Conservation (phyloP, 1,284 basidiomycete species). For the Cystobasidium slooffiae region DNA sequence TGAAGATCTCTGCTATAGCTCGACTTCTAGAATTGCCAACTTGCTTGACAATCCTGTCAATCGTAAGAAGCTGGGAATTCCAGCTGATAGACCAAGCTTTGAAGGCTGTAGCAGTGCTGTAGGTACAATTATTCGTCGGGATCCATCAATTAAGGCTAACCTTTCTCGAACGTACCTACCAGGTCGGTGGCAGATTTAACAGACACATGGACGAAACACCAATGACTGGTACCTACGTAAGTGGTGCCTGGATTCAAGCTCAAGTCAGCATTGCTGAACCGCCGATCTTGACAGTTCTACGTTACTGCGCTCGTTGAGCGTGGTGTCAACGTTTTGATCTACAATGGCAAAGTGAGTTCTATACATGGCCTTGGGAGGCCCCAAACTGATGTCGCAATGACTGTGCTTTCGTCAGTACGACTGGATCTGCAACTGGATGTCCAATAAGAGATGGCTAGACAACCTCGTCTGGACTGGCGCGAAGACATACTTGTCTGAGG, state of each 20-base stretch:
- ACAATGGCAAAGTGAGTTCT: conserved; percentile 62
- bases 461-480: conserved; percentile 48
- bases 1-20: conserved; percentile 48
- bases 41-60: conserved; percentile 48
- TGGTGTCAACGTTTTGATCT: conserved; percentile 71
- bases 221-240: conserved; percentile 18
- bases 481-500: conserved; percentile 11
- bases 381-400: neutral
- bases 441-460: conserved; percentile 47
- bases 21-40: conserved; percentile 41
- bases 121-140: neutral
- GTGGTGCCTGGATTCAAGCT: neutral
- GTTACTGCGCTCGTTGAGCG: conserved; percentile 74
- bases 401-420: conserved; percentile 37
- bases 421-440: conserved; percentile 55
- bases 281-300: conserved; percentile 57
- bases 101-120: conserved; percentile 41
- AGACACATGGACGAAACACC: conserved; percentile 29
- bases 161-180: conserved; percentile 10
- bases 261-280: neutral
- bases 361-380: neutral
- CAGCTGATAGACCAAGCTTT: conserved; percentile 43
- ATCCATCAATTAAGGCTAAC: neutral
- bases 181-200: conserved; percentile 38
- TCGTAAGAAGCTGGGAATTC: conserved; percentile 47